Conservation (phyloP, 768 basidiomycete genomes). For the Macrolepiota dolichaula region DNA sequence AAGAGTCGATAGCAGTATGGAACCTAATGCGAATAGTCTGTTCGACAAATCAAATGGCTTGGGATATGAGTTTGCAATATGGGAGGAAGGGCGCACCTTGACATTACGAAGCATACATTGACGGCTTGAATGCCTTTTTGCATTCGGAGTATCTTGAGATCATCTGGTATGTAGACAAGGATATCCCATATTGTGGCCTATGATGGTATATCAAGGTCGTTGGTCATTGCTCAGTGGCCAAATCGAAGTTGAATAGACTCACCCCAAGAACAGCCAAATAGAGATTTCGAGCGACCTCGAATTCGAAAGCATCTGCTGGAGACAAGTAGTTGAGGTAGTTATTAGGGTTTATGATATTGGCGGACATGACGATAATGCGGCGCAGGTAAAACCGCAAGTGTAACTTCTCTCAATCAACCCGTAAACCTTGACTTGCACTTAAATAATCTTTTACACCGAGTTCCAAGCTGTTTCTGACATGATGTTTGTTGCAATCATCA, state of each 20-base stretch:
- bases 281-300: constrained; percentile 7
- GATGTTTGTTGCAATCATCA: too few species aligned
- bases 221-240: not conserved
- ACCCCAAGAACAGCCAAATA: constrained; percentile 9
- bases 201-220: not conserved
- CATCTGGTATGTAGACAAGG: constrained; percentile 11
- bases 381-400: too few species aligned
- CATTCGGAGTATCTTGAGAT: constrained; percentile 3
- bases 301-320: constrained; percentile 1
- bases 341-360: not conserved
- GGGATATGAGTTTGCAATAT: not conserved
- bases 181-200: constrained; percentile 12
- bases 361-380: not conserved
- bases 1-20: constrained; percentile 1
- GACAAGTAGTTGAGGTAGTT: constrained; percentile 7
- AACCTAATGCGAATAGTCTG: constrained; percentile 6
- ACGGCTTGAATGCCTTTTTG: not conserved
- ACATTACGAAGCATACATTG: not conserved
- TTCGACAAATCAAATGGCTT: not conserved
- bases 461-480: too few species aligned
- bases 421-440: too few species aligned
- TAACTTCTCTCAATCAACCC: too few species aligned
- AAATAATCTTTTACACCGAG: too few species aligned
- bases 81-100: not conserved
- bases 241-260: not conserved